phyloP scores from a whole-genome alignment of 2,329 filamentous ascomycete species.

The Ascochyta fabae region DNA sequence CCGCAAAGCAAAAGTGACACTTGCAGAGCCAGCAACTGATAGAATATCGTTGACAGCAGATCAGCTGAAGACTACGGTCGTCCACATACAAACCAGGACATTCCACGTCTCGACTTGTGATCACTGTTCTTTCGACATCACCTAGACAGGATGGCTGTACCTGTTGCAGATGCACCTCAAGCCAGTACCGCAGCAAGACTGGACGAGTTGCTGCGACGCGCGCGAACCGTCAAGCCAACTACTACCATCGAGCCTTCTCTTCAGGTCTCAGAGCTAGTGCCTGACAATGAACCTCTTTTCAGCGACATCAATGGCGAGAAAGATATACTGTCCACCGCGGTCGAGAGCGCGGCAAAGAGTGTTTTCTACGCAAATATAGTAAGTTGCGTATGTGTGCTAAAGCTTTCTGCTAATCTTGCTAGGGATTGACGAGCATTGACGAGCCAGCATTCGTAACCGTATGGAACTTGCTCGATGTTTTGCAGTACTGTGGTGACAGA shows the following conservation, averaged over 20 bases:
- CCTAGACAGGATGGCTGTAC: conserved; percentile 34
- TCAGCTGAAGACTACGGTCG: not conserved
- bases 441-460: conserved; percentile 79
- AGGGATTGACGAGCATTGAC: conserved; percentile 79
- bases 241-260: conserved; percentile 54
- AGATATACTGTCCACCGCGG: conserved; percentile 67
- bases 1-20: conserved; percentile 2
- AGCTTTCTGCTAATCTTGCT: conserved; percentile 19
- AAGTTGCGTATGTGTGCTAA: conserved; percentile 45
- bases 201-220: conserved; percentile 50
- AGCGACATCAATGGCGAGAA: conserved; percentile 46
- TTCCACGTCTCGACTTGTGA: not conserved
- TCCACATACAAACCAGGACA: not conserved
- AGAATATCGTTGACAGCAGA: not conserved
- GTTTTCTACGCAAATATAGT: conserved; percentile 82
- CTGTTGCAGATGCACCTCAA: conserved; percentile 30
- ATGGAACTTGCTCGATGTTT: conserved; percentile 92
- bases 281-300: conserved; percentile 38
- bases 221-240: conserved; percentile 49
- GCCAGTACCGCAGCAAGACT: conserved; percentile 44
- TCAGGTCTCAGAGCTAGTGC: conserved; percentile 49
- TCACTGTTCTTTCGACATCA: not conserved
- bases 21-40: not conserved
- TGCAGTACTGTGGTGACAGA: conserved; percentile 86
- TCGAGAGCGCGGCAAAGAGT: conserved; percentile 83